phyloP scores from a whole-genome alignment of 768 basidiomycete genomes.

The Mycena sanguinolenta region DNA sequence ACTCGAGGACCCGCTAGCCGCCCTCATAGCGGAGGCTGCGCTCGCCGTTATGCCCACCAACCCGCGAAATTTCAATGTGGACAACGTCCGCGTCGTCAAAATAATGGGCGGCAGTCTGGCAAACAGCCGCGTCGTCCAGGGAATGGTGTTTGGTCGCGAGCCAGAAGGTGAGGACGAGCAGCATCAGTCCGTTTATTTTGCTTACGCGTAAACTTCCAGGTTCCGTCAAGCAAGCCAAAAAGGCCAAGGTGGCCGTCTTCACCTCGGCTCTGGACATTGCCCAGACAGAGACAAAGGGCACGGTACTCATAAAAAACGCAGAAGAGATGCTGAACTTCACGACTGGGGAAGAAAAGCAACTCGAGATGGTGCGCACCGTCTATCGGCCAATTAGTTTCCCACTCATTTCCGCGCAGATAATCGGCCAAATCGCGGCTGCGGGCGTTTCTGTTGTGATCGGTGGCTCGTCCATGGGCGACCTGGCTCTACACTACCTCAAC shows the following conservation, averaged over 20 bases:
- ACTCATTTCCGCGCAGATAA: slow-evolving; percentile 70
- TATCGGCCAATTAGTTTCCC: slow-evolving; percentile 13
- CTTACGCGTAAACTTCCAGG: slow-evolving; percentile 57
- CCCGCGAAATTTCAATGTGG: slow-evolving; percentile 95
- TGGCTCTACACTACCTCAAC: slow-evolving; percentile 97
- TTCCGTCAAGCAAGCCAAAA: slow-evolving; percentile 82
- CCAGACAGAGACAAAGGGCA: slow-evolving; percentile 99
- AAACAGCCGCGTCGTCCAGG: slow-evolving; percentile 89
- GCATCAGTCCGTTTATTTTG: not conserved
- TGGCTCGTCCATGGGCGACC: slow-evolving; percentile 93
- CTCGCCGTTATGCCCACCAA: slow-evolving; percentile 92
- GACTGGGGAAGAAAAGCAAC: slow-evolving; percentile 93
- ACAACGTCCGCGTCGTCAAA: slow-evolving; percentile 98
- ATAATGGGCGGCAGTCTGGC: slow-evolving; percentile 95
- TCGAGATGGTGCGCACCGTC: slow-evolving; percentile 77
- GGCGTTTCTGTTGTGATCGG: slow-evolving; percentile 96
- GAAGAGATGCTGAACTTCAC: slow-evolving; percentile 99
- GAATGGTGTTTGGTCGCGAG: slow-evolving; percentile 98
- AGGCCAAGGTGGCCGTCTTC: slow-evolving; percentile 95
- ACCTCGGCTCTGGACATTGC: slow-evolving; percentile 93
- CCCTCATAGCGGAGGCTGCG: slow-evolving; percentile 93
- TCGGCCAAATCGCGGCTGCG: slow-evolving; percentile 96
- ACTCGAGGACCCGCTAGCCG: slow-evolving; percentile 84
- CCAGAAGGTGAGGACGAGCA: slow-evolving; percentile 83
- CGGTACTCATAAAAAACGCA: slow-evolving; percentile 94